phyloP scores from a whole-genome alignment of 2,329 filamentous ascomycete species.

The Drechslerella stenobrocha region DNA sequence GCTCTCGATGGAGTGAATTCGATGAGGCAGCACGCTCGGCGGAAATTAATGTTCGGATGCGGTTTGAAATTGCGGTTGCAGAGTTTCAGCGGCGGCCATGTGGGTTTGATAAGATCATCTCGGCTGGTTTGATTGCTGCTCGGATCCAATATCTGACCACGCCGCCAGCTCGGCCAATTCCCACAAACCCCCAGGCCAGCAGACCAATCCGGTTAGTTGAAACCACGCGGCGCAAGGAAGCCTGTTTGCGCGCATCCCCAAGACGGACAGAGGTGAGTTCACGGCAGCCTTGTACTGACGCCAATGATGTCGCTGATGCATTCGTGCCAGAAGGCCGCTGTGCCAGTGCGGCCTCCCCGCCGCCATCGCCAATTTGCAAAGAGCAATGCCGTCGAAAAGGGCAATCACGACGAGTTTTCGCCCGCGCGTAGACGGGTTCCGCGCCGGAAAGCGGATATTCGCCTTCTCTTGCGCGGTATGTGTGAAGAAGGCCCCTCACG shows the following conservation, averaged over 20 bases:
- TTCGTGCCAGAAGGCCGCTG: too few relatives aligned
- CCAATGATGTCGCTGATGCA: too few relatives aligned
- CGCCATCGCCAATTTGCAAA: too few relatives aligned
- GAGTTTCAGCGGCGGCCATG: background rate
- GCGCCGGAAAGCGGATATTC: background rate
- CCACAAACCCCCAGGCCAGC: background rate
- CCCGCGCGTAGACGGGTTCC: background rate
- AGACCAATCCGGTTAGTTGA: too few relatives aligned
- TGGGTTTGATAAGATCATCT: constrained; percentile 48
- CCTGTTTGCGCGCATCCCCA: background rate
- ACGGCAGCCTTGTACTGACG: background rate
- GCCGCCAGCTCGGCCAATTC: too few relatives aligned
- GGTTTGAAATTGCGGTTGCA: too few relatives aligned
- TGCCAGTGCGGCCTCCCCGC: too few relatives aligned
- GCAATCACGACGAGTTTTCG: constrained; percentile 5
- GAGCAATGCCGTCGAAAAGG: too few relatives aligned
- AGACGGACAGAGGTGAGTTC: background rate
- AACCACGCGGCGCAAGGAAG: background rate
- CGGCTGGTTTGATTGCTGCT: constrained; percentile 38
- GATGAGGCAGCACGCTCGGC: too few relatives aligned
- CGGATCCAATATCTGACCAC: constrained; percentile 36
- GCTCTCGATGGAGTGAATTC: background rate
- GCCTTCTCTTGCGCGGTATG: constrained; percentile 20
- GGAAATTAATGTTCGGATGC: too few relatives aligned
- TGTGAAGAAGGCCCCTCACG: constrained; percentile 35